Base-by-base conservation (phyloP, 495 filamentous ascomycete species). In the Neurospora sp. region DNA sequence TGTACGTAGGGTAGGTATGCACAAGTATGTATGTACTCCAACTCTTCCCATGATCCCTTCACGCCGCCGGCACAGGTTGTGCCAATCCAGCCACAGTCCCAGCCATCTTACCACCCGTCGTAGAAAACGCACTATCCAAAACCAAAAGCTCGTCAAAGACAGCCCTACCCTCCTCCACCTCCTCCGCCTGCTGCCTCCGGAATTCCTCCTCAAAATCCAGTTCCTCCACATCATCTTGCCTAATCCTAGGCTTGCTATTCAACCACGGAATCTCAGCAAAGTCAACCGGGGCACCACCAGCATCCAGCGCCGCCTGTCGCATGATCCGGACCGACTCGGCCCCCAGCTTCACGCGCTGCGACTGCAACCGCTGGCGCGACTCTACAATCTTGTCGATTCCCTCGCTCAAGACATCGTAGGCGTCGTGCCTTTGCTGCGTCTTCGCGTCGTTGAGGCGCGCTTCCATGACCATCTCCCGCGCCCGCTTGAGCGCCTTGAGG, bases 401-500 rank as follows among this genome's bases (percentile, higher is more conserved):
- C 5, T 76, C 71, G 3, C 74, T 38, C 14, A 80, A 44, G 27
- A 73, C 35, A 31, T 20, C 70, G 18, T 70, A 35, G 0, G 75
- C 74, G 27, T 66, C 53, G 39, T 40, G 22, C n/a, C 14, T 27
- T 22, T 68, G 40, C 48, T 73, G 42, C 48, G 16, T 35, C 31
- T 22, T n/a, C 5, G 68, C 10, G n/a, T 68, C 61, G 46, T 38
- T 12, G 22, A 7, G 46, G 38, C 66, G 10, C 7, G 48, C 71
- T 42, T 35, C 40, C 69, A 10, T 35, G 18, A 81, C 77, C 9
- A 40, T 59, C n/a, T 74, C 77, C 18, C 77, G 76, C 3, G 79
- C 77, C 9, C 76, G 73, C 71, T 82, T 81, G 0, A 87, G 74
- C 1, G 79, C 75, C 27, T 20, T 16, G 4, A 79, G 66, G 42